These are phyloP conservation scores for Phytophthora podocarpi DNA, from an alignment of 352 stramenopile genomes.

Conservation along the genomic window DNA sequence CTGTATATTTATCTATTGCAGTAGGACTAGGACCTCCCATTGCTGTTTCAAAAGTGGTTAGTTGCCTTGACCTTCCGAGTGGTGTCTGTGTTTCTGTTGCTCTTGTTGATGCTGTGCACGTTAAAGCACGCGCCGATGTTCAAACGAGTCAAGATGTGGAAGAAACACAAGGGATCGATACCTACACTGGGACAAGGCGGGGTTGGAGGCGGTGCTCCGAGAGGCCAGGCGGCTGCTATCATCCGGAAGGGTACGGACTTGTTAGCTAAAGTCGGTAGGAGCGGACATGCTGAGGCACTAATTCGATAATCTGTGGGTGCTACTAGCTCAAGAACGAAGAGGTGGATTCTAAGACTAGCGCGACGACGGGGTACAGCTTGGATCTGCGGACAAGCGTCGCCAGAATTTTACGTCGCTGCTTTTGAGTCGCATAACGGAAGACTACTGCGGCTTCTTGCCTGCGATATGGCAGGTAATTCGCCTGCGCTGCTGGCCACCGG, in stretches of 20 bases:
- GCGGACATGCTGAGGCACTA: not conserved
- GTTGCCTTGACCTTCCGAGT: slow-evolving; percentile 32
- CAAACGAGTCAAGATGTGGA: slow-evolving; percentile 88
- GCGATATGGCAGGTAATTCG: slow-evolving; percentile 19
- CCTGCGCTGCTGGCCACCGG: slow-evolving; percentile 9
- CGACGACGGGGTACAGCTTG: not conserved
- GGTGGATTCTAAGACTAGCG: slow-evolving; percentile 43
- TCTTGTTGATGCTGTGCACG: slow-evolving; percentile 42
- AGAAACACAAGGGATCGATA: slow-evolving; percentile 85
- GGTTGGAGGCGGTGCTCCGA: slow-evolving; percentile 54
- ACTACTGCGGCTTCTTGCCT: slow-evolving; percentile 27
- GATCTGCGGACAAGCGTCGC: not conserved
- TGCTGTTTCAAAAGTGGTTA: not conserved
- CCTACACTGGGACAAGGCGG: slow-evolving; percentile 74
- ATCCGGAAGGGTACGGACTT: slow-evolving; percentile 68
- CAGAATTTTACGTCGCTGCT: slow-evolving; percentile 4
- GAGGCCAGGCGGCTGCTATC: slow-evolving; percentile 79
- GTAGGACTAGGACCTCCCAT: slow-evolving; percentile 7
- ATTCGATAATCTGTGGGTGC: not conserved
- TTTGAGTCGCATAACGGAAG: slow-evolving; percentile 11
- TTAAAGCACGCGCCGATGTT: slow-evolving; percentile 90
- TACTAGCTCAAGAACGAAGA: slow-evolving; percentile 58
- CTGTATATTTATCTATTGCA: slow-evolving; percentile 10
- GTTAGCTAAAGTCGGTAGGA: not conserved
- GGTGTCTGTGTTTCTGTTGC: slow-evolving; percentile 37